phyloP scores from a whole-genome alignment of 805 yeast genomes.

The Monosporozyma aerobia region DNA sequence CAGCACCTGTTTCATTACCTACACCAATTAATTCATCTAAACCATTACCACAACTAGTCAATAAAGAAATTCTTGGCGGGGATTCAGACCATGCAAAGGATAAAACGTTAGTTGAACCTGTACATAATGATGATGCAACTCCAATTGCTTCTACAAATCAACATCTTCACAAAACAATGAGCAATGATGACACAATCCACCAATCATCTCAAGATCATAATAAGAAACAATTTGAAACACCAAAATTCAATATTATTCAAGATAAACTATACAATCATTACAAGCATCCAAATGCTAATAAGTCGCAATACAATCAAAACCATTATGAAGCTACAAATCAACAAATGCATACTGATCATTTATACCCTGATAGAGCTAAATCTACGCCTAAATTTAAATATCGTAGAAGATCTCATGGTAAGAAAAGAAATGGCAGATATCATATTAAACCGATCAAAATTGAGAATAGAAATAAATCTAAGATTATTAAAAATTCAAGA shows the following conservation, averaged over 20 bases:
- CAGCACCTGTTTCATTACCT: constrained; percentile 27
- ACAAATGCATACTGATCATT: not conserved
- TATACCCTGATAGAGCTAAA: constrained; percentile 15
- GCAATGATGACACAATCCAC: not conserved
- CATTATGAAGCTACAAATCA: not conserved
- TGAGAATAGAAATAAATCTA: constrained; percentile 17
- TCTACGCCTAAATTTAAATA: constrained; percentile 27
- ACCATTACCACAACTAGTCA: constrained; percentile 13
- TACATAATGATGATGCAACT: not conserved
- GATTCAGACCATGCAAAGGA: not conserved
- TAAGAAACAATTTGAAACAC: constrained; percentile 8
- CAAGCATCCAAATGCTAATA: constrained; percentile 1
- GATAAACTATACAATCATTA: constrained; percentile 4
- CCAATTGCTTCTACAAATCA: not conserved
- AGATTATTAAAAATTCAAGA: constrained; percentile 32
- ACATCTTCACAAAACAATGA: not conserved
- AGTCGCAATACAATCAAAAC: not conserved
- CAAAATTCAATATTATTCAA: constrained; percentile 5
- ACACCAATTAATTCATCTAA: constrained; percentile 21
- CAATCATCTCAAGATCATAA: not conserved
- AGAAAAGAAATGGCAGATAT: constrained; percentile 8
- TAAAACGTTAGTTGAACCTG: not conserved
- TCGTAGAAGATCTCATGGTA: constrained; percentile 21
- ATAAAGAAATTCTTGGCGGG: constrained; percentile 2
- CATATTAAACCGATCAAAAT: constrained; percentile 23